phyloP scores from a whole-genome alignment of 306 rosid species.

The Aeschynomene evenia region DNA sequence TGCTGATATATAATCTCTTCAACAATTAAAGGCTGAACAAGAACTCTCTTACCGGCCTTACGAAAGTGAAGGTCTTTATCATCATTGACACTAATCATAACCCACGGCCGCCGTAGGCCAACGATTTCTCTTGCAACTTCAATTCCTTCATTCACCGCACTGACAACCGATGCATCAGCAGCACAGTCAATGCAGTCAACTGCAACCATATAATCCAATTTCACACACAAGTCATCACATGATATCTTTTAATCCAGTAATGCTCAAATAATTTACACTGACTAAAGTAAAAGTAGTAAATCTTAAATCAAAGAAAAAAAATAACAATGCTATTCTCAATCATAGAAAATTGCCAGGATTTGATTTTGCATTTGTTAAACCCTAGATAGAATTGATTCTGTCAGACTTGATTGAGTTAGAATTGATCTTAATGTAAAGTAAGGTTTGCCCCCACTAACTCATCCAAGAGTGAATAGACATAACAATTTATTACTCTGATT shows the following conservation, averaged over 20 bases:
- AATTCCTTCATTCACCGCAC: conserved; percentile 90
- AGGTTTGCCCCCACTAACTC: background rate
- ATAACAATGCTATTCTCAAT: too few species aligned
- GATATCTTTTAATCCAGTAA: background rate
- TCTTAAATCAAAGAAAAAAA: too few species aligned
- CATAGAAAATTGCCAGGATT: background rate
- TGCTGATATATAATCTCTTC: background rate
- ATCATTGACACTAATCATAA: conserved; percentile 89
- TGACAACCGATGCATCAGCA: conserved; percentile 82
- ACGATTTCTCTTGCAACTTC: conserved; percentile 63
- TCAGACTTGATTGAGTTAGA: too few species aligned
- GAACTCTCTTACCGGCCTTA: conserved; percentile 60
- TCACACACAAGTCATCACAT: background rate
- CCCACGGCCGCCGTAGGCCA: conserved; percentile 67
- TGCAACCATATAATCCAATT: conserved; percentile 45
- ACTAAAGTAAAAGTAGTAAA: background rate
- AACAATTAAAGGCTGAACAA: background rate
- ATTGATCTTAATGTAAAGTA: too few species aligned
- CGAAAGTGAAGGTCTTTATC: conserved; percentile 95
- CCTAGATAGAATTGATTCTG: too few species aligned
- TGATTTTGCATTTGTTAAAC: too few species aligned
- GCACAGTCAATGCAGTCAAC: conserved; percentile 99
- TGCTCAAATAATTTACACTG: background rate
- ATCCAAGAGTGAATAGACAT: background rate
- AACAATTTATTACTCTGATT: background rate